Evolutionary conservation across 2,329 filamentous ascomycete species (phyloP).

Genomic region (Neopestalotiopsis sp.): DNA sequence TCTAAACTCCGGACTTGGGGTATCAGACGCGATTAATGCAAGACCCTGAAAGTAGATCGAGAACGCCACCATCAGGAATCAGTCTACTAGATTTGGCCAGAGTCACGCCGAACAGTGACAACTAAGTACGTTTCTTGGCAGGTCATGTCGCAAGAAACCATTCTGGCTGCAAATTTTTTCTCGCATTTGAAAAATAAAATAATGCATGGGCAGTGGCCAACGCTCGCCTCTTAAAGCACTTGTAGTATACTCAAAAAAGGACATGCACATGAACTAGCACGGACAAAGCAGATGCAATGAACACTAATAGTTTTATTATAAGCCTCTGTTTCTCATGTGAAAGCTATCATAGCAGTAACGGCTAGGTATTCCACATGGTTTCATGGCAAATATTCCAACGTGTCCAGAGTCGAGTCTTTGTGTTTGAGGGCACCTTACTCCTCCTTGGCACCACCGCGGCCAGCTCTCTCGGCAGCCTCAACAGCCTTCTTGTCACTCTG

Average conservation of each 20-base stretch:
- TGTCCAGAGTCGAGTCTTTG: background rate
- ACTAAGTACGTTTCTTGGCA: background rate
- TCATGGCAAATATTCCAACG: background rate
- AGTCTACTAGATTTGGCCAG: background rate
- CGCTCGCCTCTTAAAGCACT: too few relatives aligned
- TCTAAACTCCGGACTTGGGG: constrained; percentile 13
- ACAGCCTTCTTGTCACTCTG: constrained; percentile 94
- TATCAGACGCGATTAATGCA: background rate
- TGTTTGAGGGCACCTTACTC: constrained; percentile 53
- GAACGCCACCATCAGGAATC: background rate
- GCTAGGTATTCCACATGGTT: background rate
- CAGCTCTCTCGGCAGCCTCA: constrained; percentile 77
- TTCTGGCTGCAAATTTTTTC: background rate
- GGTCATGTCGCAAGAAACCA: background rate
- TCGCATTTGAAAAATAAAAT: background rate
- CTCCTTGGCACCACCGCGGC: constrained; percentile 73
- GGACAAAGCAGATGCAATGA: background rate
- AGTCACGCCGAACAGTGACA: background rate
- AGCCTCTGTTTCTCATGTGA: background rate
- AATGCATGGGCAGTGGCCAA: background rate
- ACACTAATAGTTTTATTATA: background rate
- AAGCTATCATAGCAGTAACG: background rate
- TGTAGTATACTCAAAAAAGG: background rate
- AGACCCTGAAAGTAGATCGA: constrained; percentile 2
- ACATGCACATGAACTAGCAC: background rate